phyloP scores from a whole-genome alignment of 805 yeast genomes.

The Kockiozyma suomiensis region DNA sequence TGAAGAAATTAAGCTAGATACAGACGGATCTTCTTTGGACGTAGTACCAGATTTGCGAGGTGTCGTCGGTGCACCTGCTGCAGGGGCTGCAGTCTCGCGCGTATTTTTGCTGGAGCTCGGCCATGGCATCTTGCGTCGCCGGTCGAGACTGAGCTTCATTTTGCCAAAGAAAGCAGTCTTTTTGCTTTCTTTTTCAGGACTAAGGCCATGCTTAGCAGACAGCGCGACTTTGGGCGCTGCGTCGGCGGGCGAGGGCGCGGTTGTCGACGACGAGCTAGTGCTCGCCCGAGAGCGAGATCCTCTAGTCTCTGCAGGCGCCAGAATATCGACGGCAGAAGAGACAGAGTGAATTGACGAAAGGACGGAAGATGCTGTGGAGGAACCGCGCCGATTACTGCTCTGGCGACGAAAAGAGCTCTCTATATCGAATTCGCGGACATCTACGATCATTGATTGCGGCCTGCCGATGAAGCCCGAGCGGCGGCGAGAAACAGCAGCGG shows the following conservation, averaged over 20 bases:
- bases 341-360: constrained; percentile 7
- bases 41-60: neutral
- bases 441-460: constrained; percentile 26
- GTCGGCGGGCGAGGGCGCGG: neutral
- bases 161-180: constrained; percentile 13
- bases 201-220: constrained; percentile 5
- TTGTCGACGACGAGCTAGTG: neutral
- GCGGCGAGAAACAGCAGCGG: constrained; percentile 17
- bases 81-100: neutral
- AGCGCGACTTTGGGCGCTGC: neutral
- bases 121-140: constrained; percentile 24
- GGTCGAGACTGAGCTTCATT: constrained; percentile 19
- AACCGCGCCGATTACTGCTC: neutral
- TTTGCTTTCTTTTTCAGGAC: constrained; percentile 5
- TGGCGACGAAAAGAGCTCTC: constrained; percentile 6
- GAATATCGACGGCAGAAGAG: neutral
- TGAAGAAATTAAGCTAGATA: neutral
- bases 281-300: neutral
- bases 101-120: neutral
- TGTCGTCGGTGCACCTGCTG: neutral
- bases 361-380: constrained; percentile 3
- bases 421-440: constrained; percentile 4
- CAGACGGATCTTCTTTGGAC: neutral
- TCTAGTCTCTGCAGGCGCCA: neutral
- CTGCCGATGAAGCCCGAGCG: constrained; percentile 18